Conservation (phyloP, 2,329 filamentous ascomycete genomes). For the Colletotrichum sp. region DNA sequence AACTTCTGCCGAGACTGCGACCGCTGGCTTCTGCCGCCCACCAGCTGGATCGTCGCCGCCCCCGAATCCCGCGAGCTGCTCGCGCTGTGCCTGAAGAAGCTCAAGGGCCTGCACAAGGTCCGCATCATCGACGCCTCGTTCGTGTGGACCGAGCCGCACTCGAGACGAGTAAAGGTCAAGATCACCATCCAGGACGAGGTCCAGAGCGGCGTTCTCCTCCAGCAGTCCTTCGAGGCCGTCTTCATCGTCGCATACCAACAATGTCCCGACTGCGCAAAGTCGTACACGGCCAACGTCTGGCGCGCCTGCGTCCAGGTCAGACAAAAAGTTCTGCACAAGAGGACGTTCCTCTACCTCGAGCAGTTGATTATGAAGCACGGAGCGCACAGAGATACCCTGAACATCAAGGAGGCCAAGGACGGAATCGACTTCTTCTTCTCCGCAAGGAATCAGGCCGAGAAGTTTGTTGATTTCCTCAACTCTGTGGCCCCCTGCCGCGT, state of each 20-base stretch:
- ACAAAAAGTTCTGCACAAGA: conserved; percentile 96
- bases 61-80: conserved; percentile 92
- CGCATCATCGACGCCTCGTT: conserved; percentile 95
- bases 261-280: conserved; percentile 94
- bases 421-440: conserved; percentile 97
- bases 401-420: conserved; percentile 96
- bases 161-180: conserved; percentile 89
- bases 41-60: conserved; percentile 82
- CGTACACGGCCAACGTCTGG: conserved; percentile 96
- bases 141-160: conserved; percentile 98
- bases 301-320: conserved; percentile 91
- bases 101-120: conserved; percentile 86
- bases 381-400: conserved; percentile 91
- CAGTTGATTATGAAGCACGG: conserved; percentile 95
- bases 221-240: conserved; percentile 94
- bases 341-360: conserved; percentile 75
- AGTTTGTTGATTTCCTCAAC: conserved; percentile 88
- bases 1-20: conserved; percentile 96
- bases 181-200: conserved; percentile 84
- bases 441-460: conserved; percentile 87
- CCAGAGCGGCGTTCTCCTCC: conserved; percentile 71
- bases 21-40: conserved; percentile 87
- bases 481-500: conserved; percentile 79
- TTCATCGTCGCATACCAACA: conserved; percentile 92
- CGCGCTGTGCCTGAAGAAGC: conserved; percentile 86